Evolutionary conservation across 2,329 filamentous ascomycete species (phyloP), one percentile per base, ranked within the genome.

Genomic region (Colletotrichum sansevieriae): DNA sequence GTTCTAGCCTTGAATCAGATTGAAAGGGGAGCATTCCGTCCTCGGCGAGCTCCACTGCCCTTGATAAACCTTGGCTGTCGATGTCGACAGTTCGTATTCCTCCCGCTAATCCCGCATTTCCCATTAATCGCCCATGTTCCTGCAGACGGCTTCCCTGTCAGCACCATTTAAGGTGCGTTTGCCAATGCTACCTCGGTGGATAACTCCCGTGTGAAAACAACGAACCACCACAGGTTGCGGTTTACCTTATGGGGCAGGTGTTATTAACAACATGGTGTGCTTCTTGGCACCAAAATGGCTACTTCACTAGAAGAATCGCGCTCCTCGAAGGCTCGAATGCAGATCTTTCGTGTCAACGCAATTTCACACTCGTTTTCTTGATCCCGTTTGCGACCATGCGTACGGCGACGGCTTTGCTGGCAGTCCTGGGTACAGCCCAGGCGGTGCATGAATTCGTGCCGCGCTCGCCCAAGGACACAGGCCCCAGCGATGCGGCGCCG

Each of bases 211-310:
- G 18, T 20, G 8, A 20, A 46, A 43, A n/a, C 33, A 44, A 59
- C 56, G 18, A 35, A 22, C 56, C 25, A 47, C 33, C n/a, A 37
- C 41, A 25, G 29, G 35, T 15, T 13, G 18, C 15, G 33, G 15
- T 33, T 47, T 11, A 18, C 61, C 29, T 39, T 18, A 39, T 63
- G 18, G n/a, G 61, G 51, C 61, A 63, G 61, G 61, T 63, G 61
- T 55, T 29, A 41, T 47, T 18, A 20, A 29, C 29, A 37, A 20
- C 59, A 54, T 44, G 59, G 4, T 33, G 37, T 63, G 29, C 4
- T 63, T 56, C 61, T 63, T 63, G 61, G 61, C 41, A 43, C 15
- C 11, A 3, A 25, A 41, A 13, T 39, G 46, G 12, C 44, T 61
- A 61, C 15, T 49, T 61, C 29, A 61, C 33, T 33, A 4, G 35